These are phyloP conservation scores for Luzula sylvatica DNA, from an alignment of 176 grass and related monocot species.

Conservation along the genomic window DNA sequence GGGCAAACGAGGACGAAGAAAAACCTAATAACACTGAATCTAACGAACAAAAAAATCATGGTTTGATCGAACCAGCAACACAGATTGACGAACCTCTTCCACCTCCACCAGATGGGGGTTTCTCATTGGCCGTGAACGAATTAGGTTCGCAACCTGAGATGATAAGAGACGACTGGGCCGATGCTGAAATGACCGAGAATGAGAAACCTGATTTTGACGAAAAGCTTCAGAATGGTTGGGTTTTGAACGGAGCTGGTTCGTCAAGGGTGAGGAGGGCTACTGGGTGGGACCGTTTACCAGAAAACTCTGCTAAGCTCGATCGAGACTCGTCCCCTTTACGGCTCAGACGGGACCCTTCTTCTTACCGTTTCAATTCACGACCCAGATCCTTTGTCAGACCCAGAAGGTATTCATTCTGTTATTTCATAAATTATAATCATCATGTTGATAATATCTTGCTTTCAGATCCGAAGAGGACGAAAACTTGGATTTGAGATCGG, in stretches of 20 bases:
- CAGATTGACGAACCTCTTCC: constrained; percentile 24
- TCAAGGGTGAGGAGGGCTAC: constrained; percentile 36
- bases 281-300: constrained; percentile 66
- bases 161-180: not conserved
- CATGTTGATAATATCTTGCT: constrained; percentile 9
- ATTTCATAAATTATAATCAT: not conserved
- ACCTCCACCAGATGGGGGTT: constrained; percentile 21
- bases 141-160: not conserved
- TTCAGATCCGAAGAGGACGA: constrained; percentile 62
- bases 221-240: constrained; percentile 18
- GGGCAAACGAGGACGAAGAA: constrained; percentile 46
- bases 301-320: constrained; percentile 27
- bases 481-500: constrained; percentile 36
- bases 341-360: constrained; percentile 16
- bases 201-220: not conserved
- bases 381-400: constrained; percentile 27
- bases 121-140: constrained; percentile 11
- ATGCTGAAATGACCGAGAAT: constrained; percentile 1
- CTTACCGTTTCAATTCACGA: constrained; percentile 10
- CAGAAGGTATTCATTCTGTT: constrained; percentile 47
- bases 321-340: constrained; percentile 26
- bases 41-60: constrained; percentile 39
- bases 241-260: constrained; percentile 30
- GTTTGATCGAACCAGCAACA: constrained; percentile 22
- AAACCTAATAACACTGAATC: constrained; percentile 15